Base-by-base conservation (phyloP, 148 eudicot genomes). In the Dysphania ambrosioides region DNA sequence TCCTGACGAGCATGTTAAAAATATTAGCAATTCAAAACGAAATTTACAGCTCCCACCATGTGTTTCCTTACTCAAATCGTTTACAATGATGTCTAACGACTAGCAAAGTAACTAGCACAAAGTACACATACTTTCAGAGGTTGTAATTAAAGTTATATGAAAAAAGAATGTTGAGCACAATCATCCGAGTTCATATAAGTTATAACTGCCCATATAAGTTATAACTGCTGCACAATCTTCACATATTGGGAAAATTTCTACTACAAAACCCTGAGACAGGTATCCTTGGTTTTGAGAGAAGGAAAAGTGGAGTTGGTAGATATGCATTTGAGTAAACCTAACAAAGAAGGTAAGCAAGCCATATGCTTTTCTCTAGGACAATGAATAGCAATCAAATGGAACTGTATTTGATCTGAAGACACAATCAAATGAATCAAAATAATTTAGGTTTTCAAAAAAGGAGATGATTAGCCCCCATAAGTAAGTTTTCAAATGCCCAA, bases 1-100 rank as follows among this genome's bases (percentile, higher is more conserved):
- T 90, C 97, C 97, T 90, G 74, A 57, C 51, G 16, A 72, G 26
- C 44, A 68, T 16, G 36, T 61, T 34, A 23, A 72, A n/a, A 8
- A 26, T 16, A 71, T 75, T 27, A 71, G 76, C 3, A 42, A 70
- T 40, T 49, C 18, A 24, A n/a, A n/a, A 23, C 42, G 35, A 44
- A 19, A n/a, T 15, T 18, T 8, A 29, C n/a, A n/a, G n/a, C n/a
- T n/a, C 42, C 34, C 64, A 15, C 57, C 13, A 21, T 56, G 10
- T 21, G 0, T 47, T 51, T 40, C 55, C 64, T 21, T 27, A 38
- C 10, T 35, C 18, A 24, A 63, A 12, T 32, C n/a, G 19, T 61
- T 49, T 26, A 26, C 32, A 38, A 23, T 36, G 23, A 44, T 12
- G 16, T 16, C n/a, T n/a, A n/a, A n/a, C n/a, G n/a, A n/a, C n/a